phyloP scores from a whole-genome alignment of 192 early-diverging fungal genomes.

The Haplosporangium gracile region DNA sequence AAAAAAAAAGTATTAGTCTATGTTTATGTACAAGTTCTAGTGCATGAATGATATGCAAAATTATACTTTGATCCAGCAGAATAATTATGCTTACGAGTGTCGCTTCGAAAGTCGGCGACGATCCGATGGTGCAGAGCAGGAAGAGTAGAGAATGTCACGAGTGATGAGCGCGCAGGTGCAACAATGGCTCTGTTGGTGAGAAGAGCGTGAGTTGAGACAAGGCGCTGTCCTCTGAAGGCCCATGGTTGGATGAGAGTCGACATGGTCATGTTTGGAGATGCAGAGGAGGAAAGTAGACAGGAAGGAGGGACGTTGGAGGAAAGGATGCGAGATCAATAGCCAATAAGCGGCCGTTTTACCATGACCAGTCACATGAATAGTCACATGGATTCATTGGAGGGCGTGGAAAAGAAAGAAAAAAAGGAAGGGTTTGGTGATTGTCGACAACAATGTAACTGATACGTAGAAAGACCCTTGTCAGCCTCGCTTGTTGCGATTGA shows the following conservation, averaged over 20 bases:
- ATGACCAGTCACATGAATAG: constrained; percentile 5
- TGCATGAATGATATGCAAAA: neutral
- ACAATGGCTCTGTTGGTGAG: neutral
- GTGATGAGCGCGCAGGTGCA: neutral
- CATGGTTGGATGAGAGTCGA: constrained; percentile 7
- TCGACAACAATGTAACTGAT: too few relatives aligned
- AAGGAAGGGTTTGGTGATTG: too few relatives aligned
- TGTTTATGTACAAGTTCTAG: neutral
- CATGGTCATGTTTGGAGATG: neutral
- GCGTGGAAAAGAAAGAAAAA: neutral
- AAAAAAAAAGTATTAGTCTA: neutral
- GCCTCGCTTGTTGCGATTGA: too few relatives aligned
- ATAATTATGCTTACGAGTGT: constrained; percentile 54
- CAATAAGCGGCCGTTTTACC: neutral
- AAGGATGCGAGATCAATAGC: neutral
- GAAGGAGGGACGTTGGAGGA: neutral
- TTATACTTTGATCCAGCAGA: neutral
- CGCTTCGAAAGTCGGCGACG: constrained; percentile 63
- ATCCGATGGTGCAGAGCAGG: neutral
- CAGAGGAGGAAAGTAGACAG: neutral
- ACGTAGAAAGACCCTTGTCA: too few relatives aligned
- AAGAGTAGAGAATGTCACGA: neutral
- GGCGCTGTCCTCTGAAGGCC: neutral
- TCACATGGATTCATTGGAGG: neutral
- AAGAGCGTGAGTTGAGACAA: neutral